Conservation (phyloP, 2,329 filamentous ascomycete genomes). For the Diaporthe eres region DNA sequence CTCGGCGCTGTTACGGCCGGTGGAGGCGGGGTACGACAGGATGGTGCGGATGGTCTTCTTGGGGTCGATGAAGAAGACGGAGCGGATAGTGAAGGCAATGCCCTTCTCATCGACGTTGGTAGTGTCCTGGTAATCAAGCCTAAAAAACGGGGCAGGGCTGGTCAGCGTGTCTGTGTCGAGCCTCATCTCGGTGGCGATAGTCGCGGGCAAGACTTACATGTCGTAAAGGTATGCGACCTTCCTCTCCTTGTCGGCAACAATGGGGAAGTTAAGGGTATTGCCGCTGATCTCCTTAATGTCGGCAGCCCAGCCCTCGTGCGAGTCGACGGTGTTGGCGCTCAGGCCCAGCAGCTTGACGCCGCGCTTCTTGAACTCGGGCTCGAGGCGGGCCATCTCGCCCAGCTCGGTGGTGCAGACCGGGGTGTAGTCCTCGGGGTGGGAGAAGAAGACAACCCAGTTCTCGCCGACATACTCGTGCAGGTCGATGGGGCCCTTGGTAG, state of each 20-base stretch:
- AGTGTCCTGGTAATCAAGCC: constrained; percentile 84
- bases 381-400: constrained; percentile 90
- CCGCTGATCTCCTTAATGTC: constrained; percentile 87
- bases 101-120: constrained; percentile 86
- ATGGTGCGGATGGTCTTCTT: constrained; percentile 94
- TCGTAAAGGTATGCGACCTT: constrained; percentile 83
- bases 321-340: constrained; percentile 86
- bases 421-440: constrained; percentile 91
- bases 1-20: constrained; percentile 86
- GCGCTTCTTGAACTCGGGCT: constrained; percentile 88
- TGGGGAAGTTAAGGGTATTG: constrained; percentile 80
- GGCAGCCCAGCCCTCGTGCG: constrained; percentile 90
- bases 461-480: constrained; percentile 86
- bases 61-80: constrained; percentile 95
- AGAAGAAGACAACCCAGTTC: constrained; percentile 87
- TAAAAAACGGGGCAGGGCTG: constrained; percentile 47
- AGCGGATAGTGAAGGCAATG: constrained; percentile 93
- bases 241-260: constrained; percentile 84
- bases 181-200: neutral
- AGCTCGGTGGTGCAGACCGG: constrained; percentile 97
- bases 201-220: constrained; percentile 68
- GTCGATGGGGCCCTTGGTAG: constrained; percentile 82
- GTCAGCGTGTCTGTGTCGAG: neutral
- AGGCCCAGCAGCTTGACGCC: constrained; percentile 93
- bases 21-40: constrained; percentile 92